Evolutionary conservation across 148 eudicot genomes (phyloP), one percentile per base, ranked within the genome.

Genomic region (Chenopodium berlandieri): DNA sequence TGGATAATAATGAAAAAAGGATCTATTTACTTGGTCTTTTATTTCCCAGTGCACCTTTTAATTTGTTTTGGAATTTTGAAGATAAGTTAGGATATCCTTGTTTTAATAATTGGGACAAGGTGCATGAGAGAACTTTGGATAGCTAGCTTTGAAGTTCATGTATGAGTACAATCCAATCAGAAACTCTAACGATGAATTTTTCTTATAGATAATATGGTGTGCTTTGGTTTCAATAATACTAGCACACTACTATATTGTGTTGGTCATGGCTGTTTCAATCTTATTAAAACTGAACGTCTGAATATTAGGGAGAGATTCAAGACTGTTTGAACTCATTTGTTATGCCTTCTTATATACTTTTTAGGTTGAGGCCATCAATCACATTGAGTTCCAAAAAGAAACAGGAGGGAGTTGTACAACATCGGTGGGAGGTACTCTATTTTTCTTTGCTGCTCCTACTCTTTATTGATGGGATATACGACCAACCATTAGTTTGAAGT

Each of bases 331-430:
- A 64, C 52, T 83, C 73, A 30, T 31, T 48, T 47, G 11, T 78
- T 32, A 62, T 79, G 76, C 71, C 3, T 71, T 27, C 22, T 19
- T 52, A 16, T 73, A 27, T 83, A n/a, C 44, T 83, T 69, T 86
- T 66, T 89, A 93, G 97, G 86, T 89, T 95, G 84, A 92, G 87
- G 82, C 93, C 94, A 83, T 88, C 91, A 14, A 84, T n/a, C 17
- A 84, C 73, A 74, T 70, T 82, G 76, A 89, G 89, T 81, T 87
- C 89, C 31, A 93, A 85, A 85, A 92, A 91, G 90, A 92, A 90
- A 81, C 93, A 86, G 80, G 91, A 88, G 76, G 90, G 86, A 84
- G 91, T 88, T 83, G 87, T 90, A 70, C 85, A 85, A 63, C 90
- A 90, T 20, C 90, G 87, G 50, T 91, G 91, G 90, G 94, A 92